Conservation (phyloP, 208 protist genomes). For the Trypanosoma vivax region DNA sequence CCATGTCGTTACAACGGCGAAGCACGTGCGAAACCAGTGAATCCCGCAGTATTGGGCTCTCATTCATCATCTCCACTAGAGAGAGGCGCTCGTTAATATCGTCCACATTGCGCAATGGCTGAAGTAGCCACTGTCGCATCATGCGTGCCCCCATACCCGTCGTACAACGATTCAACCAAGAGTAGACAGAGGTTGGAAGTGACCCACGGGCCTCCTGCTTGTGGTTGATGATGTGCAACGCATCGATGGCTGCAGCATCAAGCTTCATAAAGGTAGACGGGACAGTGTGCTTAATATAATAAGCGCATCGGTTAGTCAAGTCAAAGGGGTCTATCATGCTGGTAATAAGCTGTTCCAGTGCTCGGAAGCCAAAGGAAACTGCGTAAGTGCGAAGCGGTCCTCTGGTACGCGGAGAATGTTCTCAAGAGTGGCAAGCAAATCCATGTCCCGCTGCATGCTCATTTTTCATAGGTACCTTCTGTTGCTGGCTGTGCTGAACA, state of each 20-base stretch:
- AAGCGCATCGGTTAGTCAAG: constrained; percentile 56
- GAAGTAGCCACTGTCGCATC: constrained; percentile 96
- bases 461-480: too few species aligned
- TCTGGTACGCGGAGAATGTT: constrained; percentile 83
- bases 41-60: constrained; percentile 83
- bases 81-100: constrained; percentile 91
- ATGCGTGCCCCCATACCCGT: constrained; percentile 95
- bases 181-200: constrained; percentile 81
- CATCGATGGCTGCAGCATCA: constrained; percentile 88
- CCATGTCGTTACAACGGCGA: constrained; percentile 90
- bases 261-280: constrained; percentile 91
- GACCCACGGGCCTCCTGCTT: constrained; percentile 73
- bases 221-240: constrained; percentile 87
- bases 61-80: constrained; percentile 91
- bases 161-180: constrained; percentile 93
- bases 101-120: constrained; percentile 90
- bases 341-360: constrained; percentile 56
- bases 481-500: too few species aligned
- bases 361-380: constrained; percentile 40
- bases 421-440: constrained; percentile 33
- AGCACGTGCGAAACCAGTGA: constrained; percentile 76
- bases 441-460: background rate
- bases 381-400: constrained; percentile 39
- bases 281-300: constrained; percentile 69
- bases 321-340: constrained; percentile 59